A percentile compares a stretch with the other conserved stretches of the same genome.
Evolutionary conservation across 352 stramenopile genomes (phyloP).

Genomic region (Phytophthora lateralis): DNA sequence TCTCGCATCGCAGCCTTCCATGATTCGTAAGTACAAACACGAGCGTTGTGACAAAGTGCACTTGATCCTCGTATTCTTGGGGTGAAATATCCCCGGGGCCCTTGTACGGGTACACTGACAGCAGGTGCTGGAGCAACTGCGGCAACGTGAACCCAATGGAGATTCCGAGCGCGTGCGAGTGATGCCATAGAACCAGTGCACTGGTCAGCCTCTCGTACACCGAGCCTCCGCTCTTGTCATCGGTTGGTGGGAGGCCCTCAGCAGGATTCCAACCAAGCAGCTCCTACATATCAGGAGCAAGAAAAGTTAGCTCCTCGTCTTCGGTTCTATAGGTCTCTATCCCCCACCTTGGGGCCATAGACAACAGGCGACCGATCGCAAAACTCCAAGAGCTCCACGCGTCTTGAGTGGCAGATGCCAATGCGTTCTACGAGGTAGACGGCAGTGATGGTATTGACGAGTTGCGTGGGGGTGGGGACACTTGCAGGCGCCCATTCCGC

Average conservation of each 20-base stretch:
- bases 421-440: slow-evolving; percentile 82
- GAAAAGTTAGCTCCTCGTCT: slow-evolving; percentile 4
- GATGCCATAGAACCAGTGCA: slow-evolving; percentile 72
- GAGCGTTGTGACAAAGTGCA: slow-evolving; percentile 83
- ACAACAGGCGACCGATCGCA: slow-evolving; percentile 53
- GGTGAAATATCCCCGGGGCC: slow-evolving; percentile 61
- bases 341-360: slow-evolving; percentile 49
- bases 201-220: slow-evolving; percentile 67
- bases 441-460: slow-evolving; percentile 60
- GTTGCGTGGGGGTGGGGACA: slow-evolving; percentile 52
- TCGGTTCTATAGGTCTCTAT: neutral
- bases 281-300: slow-evolving; percentile 42
- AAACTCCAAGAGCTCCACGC: slow-evolving; percentile 72
- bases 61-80: slow-evolving; percentile 79
- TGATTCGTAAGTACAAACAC: slow-evolving; percentile 90
- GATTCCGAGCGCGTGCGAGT: slow-evolving; percentile 61
- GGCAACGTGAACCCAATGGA: slow-evolving; percentile 68
- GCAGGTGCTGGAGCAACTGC: slow-evolving; percentile 78
- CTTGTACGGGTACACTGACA: slow-evolving; percentile 87
- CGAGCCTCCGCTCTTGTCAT: slow-evolving; percentile 44
- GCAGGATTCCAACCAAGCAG: slow-evolving; percentile 87
- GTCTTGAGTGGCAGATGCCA: slow-evolving; percentile 62
- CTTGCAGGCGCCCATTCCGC: slow-evolving; percentile 45
- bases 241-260: slow-evolving; percentile 31
- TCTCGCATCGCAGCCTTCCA: slow-evolving; percentile 72